Evolutionary conservation across 2,329 filamentous ascomycete species (phyloP).

Genomic region (Botrytis elliptica): DNA sequence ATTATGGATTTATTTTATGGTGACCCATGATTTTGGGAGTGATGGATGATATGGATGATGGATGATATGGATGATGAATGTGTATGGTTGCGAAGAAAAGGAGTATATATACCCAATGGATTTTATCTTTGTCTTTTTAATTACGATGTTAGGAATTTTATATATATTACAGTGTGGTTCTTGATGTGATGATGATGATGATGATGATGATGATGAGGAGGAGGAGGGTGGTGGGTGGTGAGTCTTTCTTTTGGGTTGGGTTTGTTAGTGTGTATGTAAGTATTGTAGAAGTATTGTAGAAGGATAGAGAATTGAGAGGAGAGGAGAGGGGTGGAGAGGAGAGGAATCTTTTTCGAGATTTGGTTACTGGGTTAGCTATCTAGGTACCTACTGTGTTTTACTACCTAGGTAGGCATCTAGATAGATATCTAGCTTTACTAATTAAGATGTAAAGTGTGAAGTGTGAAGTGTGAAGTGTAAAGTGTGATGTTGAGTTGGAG

Average conservation of each 20-base stretch:
- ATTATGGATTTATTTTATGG: not conserved
- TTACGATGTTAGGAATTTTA: conserved; percentile 23
- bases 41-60: conserved; percentile 1
- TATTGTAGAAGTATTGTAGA: not conserved
- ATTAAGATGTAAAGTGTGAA: too few relatives aligned
- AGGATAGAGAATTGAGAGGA: not conserved
- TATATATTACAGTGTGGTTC: not conserved
- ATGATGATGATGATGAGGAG: too few relatives aligned
- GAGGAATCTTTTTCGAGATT: not conserved
- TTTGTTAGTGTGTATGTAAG: not conserved
- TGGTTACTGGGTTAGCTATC: not conserved
- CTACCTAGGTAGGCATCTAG: too few relatives aligned
- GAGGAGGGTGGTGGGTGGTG: not conserved
- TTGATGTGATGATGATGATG: not conserved
- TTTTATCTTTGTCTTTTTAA: conserved; percentile 21
- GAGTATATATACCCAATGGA: conserved; percentile 19
- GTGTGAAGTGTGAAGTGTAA: too few relatives aligned
- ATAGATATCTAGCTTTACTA: too few relatives aligned
- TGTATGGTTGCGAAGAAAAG: not conserved
- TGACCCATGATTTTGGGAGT: not conserved
- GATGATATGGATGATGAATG: not conserved
- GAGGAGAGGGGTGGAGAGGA: not conserved
- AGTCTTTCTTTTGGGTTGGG: not conserved
- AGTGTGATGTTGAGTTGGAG: too few relatives aligned
- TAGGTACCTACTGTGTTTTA: too few relatives aligned